Evolutionary conservation across 352 stramenopile species (phyloP).

Genomic region (Globisporangium rhizosaccharum): DNA sequence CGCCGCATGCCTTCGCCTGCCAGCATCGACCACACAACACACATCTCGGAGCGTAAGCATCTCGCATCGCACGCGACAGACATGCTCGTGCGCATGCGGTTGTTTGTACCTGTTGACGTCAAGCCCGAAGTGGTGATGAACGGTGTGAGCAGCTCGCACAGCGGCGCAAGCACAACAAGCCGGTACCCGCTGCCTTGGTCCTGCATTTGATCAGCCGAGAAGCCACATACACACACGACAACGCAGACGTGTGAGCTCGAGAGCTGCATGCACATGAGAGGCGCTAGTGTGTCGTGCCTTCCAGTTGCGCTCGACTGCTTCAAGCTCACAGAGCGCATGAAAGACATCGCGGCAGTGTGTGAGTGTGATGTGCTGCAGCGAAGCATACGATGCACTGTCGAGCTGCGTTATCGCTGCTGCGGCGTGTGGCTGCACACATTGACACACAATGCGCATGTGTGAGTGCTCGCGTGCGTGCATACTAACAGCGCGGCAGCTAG

Average conservation of each 20-base stretch:
- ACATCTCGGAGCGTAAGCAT: neutral
- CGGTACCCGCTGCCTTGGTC: conserved; percentile 5
- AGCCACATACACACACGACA: neutral
- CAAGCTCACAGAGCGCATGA: conserved; percentile 28
- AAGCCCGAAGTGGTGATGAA: conserved; percentile 10
- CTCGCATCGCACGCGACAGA: neutral
- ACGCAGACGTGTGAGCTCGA: conserved; percentile 7
- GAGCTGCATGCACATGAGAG: conserved; percentile 2
- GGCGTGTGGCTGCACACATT: neutral
- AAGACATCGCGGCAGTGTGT: conserved; percentile 28
- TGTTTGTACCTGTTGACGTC: conserved; percentile 8
- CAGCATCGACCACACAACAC: neutral
- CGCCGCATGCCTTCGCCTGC: conserved; percentile 38
- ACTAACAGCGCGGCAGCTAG: too few species aligned
- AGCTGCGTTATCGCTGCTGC: neutral
- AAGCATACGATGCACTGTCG: conserved; percentile 14
- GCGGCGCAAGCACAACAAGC: conserved; percentile 10
- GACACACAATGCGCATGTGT: neutral
- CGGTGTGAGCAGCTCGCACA: conserved; percentile 14
- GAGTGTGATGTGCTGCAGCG: conserved; percentile 28
- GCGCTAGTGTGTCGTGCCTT: conserved; percentile 15
- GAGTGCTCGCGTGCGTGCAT: neutral
- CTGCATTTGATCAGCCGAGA: neutral
- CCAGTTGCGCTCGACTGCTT: conserved; percentile 20
- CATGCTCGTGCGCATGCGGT: neutral